phyloP scores from a whole-genome alignment of 768 basidiomycete genomes.

The Pleurotus pulmonarius region DNA sequence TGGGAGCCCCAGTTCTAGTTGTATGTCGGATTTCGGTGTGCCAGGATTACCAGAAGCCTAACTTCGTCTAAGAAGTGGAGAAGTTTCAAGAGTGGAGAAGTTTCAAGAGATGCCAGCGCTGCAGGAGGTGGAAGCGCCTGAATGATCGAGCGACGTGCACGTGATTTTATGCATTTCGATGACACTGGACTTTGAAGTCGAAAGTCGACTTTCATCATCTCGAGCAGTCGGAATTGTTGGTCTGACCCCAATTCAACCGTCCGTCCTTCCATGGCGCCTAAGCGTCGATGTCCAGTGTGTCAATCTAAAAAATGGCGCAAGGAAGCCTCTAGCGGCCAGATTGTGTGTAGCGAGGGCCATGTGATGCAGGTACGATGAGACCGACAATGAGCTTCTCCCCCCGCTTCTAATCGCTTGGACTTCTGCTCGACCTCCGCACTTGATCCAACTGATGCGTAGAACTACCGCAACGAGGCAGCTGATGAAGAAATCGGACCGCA shows the following conservation, averaged over 20 bases:
- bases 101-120: background rate
- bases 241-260: too few species aligned
- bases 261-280: slow-evolving; percentile 45
- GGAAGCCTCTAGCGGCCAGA: slow-evolving; percentile 73
- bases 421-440: background rate
- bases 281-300: slow-evolving; percentile 70
- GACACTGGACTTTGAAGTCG: too few species aligned
- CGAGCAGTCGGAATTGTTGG: too few species aligned
- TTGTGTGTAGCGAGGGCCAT: slow-evolving; percentile 90
- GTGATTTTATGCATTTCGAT: too few species aligned
- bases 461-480: slow-evolving; percentile 79
- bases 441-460: slow-evolving; percentile 36
- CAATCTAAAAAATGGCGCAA: slow-evolving; percentile 88
- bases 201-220: too few species aligned
- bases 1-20: slow-evolving; percentile 11
- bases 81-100: background rate
- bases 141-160: too few species aligned
- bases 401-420: background rate
- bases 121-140: background rate
- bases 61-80: background rate
- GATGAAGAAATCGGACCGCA: slow-evolving; percentile 56
- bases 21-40: background rate
- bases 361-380: slow-evolving; percentile 65
- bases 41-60: background rate
- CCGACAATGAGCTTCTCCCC: too few species aligned